Conservation (phyloP, 805 yeast species). For the Yarrowia sp. region DNA sequence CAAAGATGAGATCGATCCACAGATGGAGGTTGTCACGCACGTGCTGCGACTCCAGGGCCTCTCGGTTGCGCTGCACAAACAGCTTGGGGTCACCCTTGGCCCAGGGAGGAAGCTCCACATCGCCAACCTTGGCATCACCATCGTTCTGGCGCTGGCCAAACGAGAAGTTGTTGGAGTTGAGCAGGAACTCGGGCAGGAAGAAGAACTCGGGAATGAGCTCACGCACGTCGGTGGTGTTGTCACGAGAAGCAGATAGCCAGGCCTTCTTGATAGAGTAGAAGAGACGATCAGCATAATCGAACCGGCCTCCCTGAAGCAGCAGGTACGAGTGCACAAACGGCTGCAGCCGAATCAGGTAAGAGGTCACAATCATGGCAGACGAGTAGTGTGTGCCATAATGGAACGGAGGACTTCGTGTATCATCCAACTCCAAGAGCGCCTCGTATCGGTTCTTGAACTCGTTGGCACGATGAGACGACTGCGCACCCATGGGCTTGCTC, state of each 20-base stretch:
- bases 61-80: constrained; percentile 71
- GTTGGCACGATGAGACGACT: constrained; percentile 54
- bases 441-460: constrained; percentile 71
- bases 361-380: constrained; percentile 88
- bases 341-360: constrained; percentile 69
- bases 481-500: constrained; percentile 92
- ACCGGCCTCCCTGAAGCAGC: constrained; percentile 78
- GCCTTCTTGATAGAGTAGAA: constrained; percentile 73
- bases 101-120: constrained; percentile 81
- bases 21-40: constrained; percentile 72
- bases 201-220: constrained; percentile 86
- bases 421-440: constrained; percentile 62
- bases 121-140: constrained; percentile 48
- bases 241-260: constrained; percentile 76
- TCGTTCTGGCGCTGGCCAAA: constrained; percentile 65
- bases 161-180: constrained; percentile 61
- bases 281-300: constrained; percentile 83
- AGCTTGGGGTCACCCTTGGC: constrained; percentile 72
- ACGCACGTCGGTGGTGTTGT: constrained; percentile 82
- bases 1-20: constrained; percentile 87
- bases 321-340: constrained; percentile 81
- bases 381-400: constrained; percentile 94
- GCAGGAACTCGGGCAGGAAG: constrained; percentile 74
- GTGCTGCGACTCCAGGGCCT: constrained; percentile 78
- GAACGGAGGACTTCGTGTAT: constrained; percentile 65